These are phyloP conservation scores for Termitomyces sp. DNA, from an alignment of 768 basidiomycete species.

Conservation along the genomic window DNA sequence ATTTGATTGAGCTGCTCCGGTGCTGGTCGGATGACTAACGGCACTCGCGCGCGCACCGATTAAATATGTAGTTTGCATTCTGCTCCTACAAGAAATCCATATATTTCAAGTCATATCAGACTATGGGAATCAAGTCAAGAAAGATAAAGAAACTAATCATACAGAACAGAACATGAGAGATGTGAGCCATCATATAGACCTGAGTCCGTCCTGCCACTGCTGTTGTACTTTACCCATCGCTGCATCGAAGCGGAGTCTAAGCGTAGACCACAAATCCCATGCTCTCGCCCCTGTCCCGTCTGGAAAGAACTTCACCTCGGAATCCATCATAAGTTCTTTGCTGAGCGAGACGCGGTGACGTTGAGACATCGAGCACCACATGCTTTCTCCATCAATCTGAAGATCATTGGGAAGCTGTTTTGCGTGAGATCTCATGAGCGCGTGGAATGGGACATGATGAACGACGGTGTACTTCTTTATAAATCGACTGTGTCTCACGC, in stretches of 20 bases:
- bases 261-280: constrained; percentile 2
- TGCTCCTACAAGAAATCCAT: background rate
- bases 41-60: too few species aligned
- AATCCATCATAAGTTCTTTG: constrained; percentile 1
- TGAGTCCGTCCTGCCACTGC: constrained; percentile 1
- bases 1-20: too few species aligned
- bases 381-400: constrained; percentile 1
- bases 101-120: background rate
- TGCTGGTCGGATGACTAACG: too few species aligned
- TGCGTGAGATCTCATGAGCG: background rate
- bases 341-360: constrained; percentile 3
- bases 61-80: too few species aligned
- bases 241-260: background rate
- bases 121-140: too few species aligned
- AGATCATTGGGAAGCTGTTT: constrained; percentile 4
- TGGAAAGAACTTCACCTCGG: constrained; percentile 1
- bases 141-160: background rate
- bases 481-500: constrained; percentile 2
- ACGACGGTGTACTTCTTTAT: constrained; percentile 2
- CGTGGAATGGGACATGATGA: background rate
- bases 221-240: constrained; percentile 5
- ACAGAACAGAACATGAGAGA: background rate
- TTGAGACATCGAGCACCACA: constrained; percentile 6
- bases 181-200: background rate
- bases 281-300: constrained; percentile 2